Conservation (phyloP, 371 early-diverging fungal genomes). For the Mucor sp. region DNA sequence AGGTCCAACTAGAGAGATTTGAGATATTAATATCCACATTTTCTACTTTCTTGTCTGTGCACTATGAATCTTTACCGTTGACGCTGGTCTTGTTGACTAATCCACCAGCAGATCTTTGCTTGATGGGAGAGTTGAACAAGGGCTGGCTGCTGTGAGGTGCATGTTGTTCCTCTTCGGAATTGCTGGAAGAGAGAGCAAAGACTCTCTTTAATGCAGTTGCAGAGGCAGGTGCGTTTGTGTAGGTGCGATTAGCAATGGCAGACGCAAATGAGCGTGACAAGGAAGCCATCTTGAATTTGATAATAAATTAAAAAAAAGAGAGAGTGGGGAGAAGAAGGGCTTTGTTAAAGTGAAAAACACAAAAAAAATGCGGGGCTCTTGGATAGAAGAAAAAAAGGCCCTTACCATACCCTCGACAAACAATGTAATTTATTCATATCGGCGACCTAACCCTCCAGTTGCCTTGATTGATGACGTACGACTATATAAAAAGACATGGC, state of each 20-base stretch:
- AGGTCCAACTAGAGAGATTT: constrained; percentile 26
- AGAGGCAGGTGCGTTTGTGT: constrained; percentile 48
- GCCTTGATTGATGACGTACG: background rate
- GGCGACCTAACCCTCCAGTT: background rate
- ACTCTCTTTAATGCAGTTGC: constrained; percentile 46
- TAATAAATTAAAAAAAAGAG: background rate
- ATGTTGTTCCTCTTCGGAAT: constrained; percentile 47
- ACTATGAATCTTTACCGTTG: constrained; percentile 40
- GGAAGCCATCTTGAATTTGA: constrained; percentile 40
- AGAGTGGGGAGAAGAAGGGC: constrained; percentile 19
- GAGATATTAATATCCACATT: background rate
- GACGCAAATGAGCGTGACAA: constrained; percentile 54
- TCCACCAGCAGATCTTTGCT: constrained; percentile 41
- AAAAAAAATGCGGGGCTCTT: constrained; percentile 3
- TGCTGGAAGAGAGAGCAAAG: constrained; percentile 24
- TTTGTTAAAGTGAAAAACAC: background rate
- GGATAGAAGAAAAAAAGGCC: background rate
- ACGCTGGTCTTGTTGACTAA: constrained; percentile 36
- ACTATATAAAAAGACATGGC: background rate
- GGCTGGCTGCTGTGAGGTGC: constrained; percentile 26
- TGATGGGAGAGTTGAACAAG: constrained; percentile 32
- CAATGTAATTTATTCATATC: background rate
- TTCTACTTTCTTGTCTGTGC: background rate
- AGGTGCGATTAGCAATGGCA: constrained; percentile 48
- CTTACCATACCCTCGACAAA: constrained; percentile 5